phyloP scores from a whole-genome alignment of 2,329 filamentous ascomycete genomes.

The Proliferodiscus dingleyae region DNA sequence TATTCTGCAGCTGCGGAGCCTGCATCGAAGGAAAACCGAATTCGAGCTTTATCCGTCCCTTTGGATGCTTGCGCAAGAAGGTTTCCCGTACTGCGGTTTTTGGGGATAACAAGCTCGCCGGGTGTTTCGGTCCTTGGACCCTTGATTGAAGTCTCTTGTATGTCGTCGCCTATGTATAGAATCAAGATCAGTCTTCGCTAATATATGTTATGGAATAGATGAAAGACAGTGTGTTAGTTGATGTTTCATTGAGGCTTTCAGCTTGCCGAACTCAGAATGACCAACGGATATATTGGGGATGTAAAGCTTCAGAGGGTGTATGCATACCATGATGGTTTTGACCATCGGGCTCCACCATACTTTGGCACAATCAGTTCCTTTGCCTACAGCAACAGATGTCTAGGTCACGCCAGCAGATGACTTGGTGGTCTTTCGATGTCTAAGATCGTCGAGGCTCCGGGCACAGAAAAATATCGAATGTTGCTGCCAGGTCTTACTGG shows the following conservation, averaged over 20 bases:
- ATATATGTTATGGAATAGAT: background rate
- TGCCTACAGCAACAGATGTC: background rate
- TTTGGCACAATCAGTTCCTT: constrained; percentile 12
- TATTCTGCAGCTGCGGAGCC: constrained; percentile 53
- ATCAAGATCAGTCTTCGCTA: constrained; percentile 11
- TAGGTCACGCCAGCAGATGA: background rate
- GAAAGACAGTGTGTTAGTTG: too few relatives aligned
- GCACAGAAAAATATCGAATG: background rate
- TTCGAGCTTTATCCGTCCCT: constrained; percentile 52
- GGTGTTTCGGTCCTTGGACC: constrained; percentile 16
- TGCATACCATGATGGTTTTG: constrained; percentile 28
- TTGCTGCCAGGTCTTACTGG: background rate
- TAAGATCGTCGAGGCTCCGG: too few relatives aligned
- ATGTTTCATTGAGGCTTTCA: too few relatives aligned
- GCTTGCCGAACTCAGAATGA: too few relatives aligned
- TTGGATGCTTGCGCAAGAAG: constrained; percentile 39
- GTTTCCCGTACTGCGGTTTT: constrained; percentile 63
- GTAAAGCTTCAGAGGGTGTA: too few relatives aligned
- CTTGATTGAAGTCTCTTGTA: constrained; percentile 16
- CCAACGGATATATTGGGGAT: too few relatives aligned
- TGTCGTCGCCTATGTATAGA: constrained; percentile 24
- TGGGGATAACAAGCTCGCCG: constrained; percentile 43
- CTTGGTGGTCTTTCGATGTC: background rate
- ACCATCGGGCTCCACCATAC: constrained; percentile 32
- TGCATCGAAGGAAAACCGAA: constrained; percentile 74